phyloP scores from a whole-genome alignment of 305 asterid species.

The Fraxinus sp. region DNA sequence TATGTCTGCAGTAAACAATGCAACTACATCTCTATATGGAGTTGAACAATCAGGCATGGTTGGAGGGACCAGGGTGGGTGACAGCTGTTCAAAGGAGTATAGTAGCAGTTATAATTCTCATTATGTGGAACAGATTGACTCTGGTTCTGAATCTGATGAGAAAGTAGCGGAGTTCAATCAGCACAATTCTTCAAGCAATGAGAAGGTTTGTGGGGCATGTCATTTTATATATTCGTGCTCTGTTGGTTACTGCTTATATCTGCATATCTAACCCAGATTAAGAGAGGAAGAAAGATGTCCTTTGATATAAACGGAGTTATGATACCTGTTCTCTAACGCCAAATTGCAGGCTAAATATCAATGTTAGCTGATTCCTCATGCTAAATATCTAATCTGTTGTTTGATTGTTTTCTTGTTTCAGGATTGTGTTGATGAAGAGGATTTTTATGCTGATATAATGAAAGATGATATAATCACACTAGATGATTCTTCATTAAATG shows the following conservation, averaged over 20 bases:
- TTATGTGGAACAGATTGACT: constrained; percentile 51
- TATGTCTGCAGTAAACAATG: constrained; percentile 18
- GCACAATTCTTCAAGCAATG: constrained; percentile 29
- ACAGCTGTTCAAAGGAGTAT: constrained; percentile 49
- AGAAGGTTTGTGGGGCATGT: constrained; percentile 33
- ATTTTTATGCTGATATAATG: constrained; percentile 79
- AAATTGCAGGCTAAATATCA: not conserved
- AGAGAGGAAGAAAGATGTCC: not conserved
- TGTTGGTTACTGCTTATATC: not conserved
- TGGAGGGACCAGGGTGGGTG: constrained; percentile 34
- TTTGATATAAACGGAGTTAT: not conserved
- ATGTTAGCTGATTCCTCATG: not conserved
- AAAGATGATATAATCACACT: constrained; percentile 72
- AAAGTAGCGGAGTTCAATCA: constrained; percentile 34
- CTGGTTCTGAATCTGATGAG: constrained; percentile 44
- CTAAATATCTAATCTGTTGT: not conserved
- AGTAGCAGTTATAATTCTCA: constrained; percentile 55
- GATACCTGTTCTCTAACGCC: not conserved
- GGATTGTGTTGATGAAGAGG: constrained; percentile 55
- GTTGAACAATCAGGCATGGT: constrained; percentile 36
- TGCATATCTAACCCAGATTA: not conserved
- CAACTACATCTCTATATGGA: constrained; percentile 27
- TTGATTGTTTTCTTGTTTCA: constrained; percentile 26
- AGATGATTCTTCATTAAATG: constrained; percentile 44
- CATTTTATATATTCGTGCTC: not conserved